Evolutionary conservation across 495 filamentous ascomycete species (phyloP).

Genomic region (Amniculicola lignicola): DNA sequence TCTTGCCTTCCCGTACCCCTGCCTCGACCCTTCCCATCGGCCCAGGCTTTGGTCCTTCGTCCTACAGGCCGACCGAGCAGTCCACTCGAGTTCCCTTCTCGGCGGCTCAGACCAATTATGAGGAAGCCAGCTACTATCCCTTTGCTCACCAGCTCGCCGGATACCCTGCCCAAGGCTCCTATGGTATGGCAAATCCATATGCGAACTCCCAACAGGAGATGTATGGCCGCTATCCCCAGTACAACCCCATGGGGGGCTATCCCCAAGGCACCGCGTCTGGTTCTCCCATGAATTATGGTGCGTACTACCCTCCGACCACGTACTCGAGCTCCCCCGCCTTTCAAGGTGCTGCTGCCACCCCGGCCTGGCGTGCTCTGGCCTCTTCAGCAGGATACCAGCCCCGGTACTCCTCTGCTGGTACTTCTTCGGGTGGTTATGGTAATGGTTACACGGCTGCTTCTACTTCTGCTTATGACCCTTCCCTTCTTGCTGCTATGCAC

Average conservation of each 20-base stretch:
- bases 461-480: background rate
- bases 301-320: conserved; percentile 21
- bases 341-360: background rate
- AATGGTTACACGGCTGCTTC: conserved; percentile 1
- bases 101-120: background rate
- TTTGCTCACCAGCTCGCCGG: conserved; percentile 19
- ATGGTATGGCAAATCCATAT: background rate
- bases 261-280: conserved; percentile 7
- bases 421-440: background rate
- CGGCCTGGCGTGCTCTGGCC: background rate
- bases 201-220: background rate
- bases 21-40: background rate
- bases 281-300: conserved; percentile 16
- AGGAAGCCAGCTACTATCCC: conserved; percentile 16
- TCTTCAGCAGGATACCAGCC: background rate
- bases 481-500: conserved; percentile 7
- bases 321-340: conserved; percentile 13
- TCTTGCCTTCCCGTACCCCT: conserved; percentile 44
- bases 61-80: conserved; percentile 10
- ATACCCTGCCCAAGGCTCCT: background rate
- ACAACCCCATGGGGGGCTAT: background rate
- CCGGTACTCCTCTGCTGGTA: background rate
- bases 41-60: conserved; percentile 4
- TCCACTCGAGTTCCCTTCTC: too few species aligned
- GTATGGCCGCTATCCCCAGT: conserved; percentile 1